Conservation (phyloP, 371 early-diverging fungal species). For the Dentiscutata heterogama region DNA sequence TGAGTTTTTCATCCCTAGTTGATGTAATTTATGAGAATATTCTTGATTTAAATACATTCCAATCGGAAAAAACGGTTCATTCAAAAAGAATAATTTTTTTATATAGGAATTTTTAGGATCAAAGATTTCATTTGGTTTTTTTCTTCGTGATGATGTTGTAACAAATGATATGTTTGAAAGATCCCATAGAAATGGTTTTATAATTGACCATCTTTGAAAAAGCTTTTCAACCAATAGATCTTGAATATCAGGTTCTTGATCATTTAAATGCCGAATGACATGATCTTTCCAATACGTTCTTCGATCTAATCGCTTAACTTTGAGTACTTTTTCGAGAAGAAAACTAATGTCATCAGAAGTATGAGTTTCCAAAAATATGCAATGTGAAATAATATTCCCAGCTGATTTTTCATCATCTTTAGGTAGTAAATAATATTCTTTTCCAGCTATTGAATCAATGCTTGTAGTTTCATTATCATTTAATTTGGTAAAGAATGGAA, state of each 20-base stretch:
- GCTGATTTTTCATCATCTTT: neutral
- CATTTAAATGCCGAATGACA: neutral
- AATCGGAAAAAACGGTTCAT: too few relatives aligned
- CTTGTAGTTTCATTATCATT: neutral
- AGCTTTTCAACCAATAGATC: neutral
- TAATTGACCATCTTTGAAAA: neutral
- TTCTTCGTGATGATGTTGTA: too few relatives aligned
- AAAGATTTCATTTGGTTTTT: neutral
- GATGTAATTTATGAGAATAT: too few relatives aligned
- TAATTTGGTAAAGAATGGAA: conserved; percentile 17
- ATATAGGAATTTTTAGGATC: neutral
- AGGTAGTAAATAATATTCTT: neutral
- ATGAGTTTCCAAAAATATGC: neutral
- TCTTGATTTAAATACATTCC: neutral
- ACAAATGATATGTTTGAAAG: too few relatives aligned
- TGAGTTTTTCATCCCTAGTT: too few relatives aligned
- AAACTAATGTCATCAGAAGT: neutral
- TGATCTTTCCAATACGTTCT: neutral
- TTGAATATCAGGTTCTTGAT: neutral
- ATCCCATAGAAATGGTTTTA: too few relatives aligned
- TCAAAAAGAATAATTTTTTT: neutral
- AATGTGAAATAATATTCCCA: neutral
- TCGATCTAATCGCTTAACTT: neutral
- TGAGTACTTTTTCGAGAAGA: conserved; percentile 4
- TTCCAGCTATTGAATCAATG: too few relatives aligned